Base-by-base conservation (phyloP, 2,329 filamentous ascomycete genomes). In the Helminthosporium solani region DNA sequence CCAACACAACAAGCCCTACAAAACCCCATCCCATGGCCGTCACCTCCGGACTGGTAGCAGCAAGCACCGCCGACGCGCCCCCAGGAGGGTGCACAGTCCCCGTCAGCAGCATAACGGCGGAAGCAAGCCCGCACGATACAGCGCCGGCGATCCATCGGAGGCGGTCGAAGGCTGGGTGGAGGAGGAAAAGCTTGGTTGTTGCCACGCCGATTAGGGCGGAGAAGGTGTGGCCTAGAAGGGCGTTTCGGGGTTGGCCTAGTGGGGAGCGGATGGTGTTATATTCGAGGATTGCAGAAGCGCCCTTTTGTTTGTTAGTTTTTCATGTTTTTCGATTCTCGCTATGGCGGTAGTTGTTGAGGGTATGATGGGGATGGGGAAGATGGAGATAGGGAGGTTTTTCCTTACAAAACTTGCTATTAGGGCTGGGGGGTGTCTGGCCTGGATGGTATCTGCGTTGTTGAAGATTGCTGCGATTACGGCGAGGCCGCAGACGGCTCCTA, bases 51-150 rank as follows among this genome's bases (percentile, higher is more conserved):
- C 72, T 62, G 3, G 70, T 73, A 5, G 70, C 69, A 1, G 75
- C 74, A 19, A 78, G 57, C 1, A 77, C 67, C 2, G 75, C 75
- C 8, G 74, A 76, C 0, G 75, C 75, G 18, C 75, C 75, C 15
- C 75, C 75, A 7, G 75, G 75, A n/a, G 75, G 75, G 53, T 78
- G 75, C 1, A 76, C 68, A 1, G 74, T 77, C 36, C 73, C 72
- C 3, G 75, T 77, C 27, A 75, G 50, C 6, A 72, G 64, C 75
- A 78, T 78, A 12, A 72, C 67, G 19, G 71, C 61, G 6, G 71
- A 74, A 3, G 75, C 70, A 7, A 64, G 53, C 1, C 68, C 74
- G 50, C 73, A 76, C 8, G 68, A 68, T 14, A 75, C 42, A 0
- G 75, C 72, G 2, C 69, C 75, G 2, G 73, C 68, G 2, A 78